Base-by-base conservation (phyloP, 1,284 basidiomycete genomes). In the Sporisorium graminicola region DNA sequence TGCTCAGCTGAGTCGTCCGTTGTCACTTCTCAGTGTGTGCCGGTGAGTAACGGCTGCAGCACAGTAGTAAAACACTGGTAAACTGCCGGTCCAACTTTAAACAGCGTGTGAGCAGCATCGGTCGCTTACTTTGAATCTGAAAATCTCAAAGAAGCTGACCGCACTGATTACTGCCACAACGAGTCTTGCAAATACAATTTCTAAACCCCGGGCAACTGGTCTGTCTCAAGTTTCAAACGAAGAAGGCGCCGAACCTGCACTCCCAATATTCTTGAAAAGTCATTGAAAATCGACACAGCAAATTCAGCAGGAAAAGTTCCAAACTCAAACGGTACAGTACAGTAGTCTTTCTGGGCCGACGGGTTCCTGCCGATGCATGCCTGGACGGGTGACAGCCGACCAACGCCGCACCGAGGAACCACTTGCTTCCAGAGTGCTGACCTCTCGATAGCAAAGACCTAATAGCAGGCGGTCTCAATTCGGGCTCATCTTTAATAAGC, bases 51-150 rank as follows among this genome's bases (percentile, higher is more conserved):
- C 7, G 9, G 27, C 16, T 20, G 29, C 42, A 46, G 10, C n/a
- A n/a, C n/a, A n/a, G n/a, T n/a, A 20, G 29, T 6, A 18, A 22
- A 13, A 66, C 53, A 66, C 58, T 66, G 63, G 50, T 43, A 1
- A 20, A 43, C n/a, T 43, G 40, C 40, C 40, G 4, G 5, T 14
- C 9, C 37, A 5, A n/a, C 9, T 8, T 5, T n/a, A 20, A 10
- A 8, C 7, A 31, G 56, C 56, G 31, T 55, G 20, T 22, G 12
- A 26, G 47, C 47, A 35, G 35, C 35, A 14, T 35, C 35, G 35
- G 18, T 20, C 4, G 37, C 5, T 9, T 54, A 40, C 40, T 16
- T 10, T 40, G 53, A 55, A 43, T 43, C 20, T 43, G 7, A n/a
- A 14, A 8, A 9, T 35, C n/a, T 40, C 16, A 3, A 42, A 55